Conservation (phyloP, 805 yeast species). For the Spathaspora gorwiae region DNA sequence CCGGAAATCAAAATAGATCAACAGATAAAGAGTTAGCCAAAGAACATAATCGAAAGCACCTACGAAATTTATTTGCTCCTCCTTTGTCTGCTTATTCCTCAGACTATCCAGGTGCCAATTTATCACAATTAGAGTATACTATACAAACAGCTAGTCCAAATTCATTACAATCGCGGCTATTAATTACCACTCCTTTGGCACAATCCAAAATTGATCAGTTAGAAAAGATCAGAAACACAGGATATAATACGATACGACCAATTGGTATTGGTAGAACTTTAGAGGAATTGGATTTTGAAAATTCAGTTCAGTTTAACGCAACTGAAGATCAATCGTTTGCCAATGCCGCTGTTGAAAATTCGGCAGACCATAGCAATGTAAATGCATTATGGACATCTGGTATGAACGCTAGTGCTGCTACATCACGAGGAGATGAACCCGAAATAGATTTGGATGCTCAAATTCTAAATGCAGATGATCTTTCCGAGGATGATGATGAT, state of each 20-base stretch:
- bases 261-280: slow-evolving; percentile 36
- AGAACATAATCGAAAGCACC: slow-evolving; percentile 9
- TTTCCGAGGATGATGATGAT: slow-evolving; percentile 29
- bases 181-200: slow-evolving; percentile 13
- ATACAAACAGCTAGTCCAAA: slow-evolving; percentile 6
- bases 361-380: neutral
- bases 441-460: slow-evolving; percentile 44
- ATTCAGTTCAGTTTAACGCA: slow-evolving; percentile 6
- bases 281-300: slow-evolving; percentile 32
- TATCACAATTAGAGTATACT: slow-evolving; percentile 15
- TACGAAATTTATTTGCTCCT: slow-evolving; percentile 37
- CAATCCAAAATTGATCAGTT: slow-evolving; percentile 19
- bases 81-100: slow-evolving; percentile 54
- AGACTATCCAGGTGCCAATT: slow-evolving; percentile 29
- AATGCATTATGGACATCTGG: neutral
- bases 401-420: neutral
- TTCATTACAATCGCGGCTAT: slow-evolving; percentile 4
- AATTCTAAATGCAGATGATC: slow-evolving; percentile 39
- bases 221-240: slow-evolving; percentile 27
- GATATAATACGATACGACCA: slow-evolving; percentile 33
- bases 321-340: slow-evolving; percentile 4
- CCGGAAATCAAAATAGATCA: neutral
- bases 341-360: slow-evolving; percentile 3
- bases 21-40: neutral
- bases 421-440: slow-evolving; percentile 3